Base-by-base conservation (phyloP, 1,284 basidiomycete species). In the Lignosus rhinocerotis region DNA sequence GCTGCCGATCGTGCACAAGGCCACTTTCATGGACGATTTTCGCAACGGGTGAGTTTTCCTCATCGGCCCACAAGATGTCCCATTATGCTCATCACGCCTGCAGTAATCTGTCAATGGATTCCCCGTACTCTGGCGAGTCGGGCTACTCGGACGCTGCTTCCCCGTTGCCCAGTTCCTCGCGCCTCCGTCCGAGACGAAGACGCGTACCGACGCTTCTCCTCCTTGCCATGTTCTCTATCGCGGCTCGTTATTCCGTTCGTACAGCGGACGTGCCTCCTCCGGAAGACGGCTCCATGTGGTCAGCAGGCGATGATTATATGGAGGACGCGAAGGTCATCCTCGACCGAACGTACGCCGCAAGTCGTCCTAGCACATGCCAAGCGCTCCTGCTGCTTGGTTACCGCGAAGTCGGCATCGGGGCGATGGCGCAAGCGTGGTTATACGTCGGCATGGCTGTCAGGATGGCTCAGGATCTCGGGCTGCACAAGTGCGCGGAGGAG, bases 391-490 rank as follows among this genome's bases (percentile, higher is more conserved):
- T 94, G 25, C 81, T 94, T 73, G 88, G 87, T 8, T 93, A 90
- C 70, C 80, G 92, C 17, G 92, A 94, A 73, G 83, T 93, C 33
- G 92, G 92, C 1, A 90, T 93, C 58, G 93, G 93, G 25, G 88
- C 89, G 14, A 94, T 93, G 93, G 87, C 88, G 9, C 85, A 90
- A 72, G 87, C 90, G 34, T 94, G 93, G 93, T 80, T 86, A 16
- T 92, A 88, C 68, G 81, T 87, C 19, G 90, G 90, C 7, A 88
- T 90, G 85, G 87, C 85, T 0, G 86, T 91, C 41, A 79, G 88
- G 39, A 91, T 91, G 87, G 93, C 92, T 12, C 92, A 94, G 73
- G 92, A 94, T 72, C 73, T 94, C 55, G 92, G 92, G 10, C 83
- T 94, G 78, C 92, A 93, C 70, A 84, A 91, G 49, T 83, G 83